Conservation (phyloP, 2,329 filamentous ascomycete species). For the Fusarium secorum region DNA sequence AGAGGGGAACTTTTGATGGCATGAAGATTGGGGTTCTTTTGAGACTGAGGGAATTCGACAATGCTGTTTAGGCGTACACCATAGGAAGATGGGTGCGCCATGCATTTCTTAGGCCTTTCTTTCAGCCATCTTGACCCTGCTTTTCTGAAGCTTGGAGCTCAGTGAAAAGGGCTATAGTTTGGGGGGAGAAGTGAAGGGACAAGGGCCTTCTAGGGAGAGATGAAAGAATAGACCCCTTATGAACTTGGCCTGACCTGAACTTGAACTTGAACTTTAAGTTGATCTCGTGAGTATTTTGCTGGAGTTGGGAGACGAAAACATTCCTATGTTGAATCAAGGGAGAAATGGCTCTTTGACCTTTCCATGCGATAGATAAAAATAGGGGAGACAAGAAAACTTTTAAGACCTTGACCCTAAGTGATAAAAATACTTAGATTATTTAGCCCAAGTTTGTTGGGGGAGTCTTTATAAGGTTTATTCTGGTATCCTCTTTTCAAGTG, state of each 20-base stretch:
- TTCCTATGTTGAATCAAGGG: constrained; percentile 27
- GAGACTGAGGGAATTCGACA: neutral
- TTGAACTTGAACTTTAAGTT: neutral
- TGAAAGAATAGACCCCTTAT: constrained; percentile 13
- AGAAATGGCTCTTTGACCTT: neutral
- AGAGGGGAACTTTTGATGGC: neutral
- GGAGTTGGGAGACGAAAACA: constrained; percentile 12
- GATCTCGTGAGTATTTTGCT: neutral
- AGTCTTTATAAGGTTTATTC: neutral
- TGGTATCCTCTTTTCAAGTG: neutral
- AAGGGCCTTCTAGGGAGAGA: neutral
- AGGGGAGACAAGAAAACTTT: neutral
- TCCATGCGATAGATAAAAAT: neutral
- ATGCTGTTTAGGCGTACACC: neutral
- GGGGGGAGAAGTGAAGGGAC: neutral
- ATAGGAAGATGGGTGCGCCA: neutral
- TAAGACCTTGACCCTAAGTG: neutral
- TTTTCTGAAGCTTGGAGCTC: neutral
- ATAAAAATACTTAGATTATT: neutral
- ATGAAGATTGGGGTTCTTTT: neutral
- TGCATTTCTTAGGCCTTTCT: constrained; percentile 6
- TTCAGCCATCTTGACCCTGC: neutral
- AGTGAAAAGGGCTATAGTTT: neutral
- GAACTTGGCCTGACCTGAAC: neutral
- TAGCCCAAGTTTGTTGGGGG: neutral